A percentile compares a stretch with the other conserved stretches of the same genome.
phyloP scores from a whole-genome alignment of 75 land plant genomes.

The Azolla pinnata region DNA sequence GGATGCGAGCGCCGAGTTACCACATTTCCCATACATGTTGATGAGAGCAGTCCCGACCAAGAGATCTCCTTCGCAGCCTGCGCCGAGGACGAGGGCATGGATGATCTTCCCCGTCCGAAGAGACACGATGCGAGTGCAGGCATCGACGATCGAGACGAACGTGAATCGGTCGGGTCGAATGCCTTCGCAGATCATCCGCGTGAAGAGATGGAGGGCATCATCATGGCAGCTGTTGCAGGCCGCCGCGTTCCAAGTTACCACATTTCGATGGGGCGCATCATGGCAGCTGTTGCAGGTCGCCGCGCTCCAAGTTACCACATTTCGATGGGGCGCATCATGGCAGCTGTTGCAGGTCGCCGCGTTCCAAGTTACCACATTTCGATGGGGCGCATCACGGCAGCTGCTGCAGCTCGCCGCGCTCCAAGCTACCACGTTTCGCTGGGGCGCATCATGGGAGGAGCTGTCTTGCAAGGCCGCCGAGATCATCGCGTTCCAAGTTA shows the following conservation, averaged over 20 bases:
- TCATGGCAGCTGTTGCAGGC: too few relatives aligned
- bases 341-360: too few relatives aligned
- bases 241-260: too few relatives aligned
- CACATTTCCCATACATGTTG: conserved; percentile 5
- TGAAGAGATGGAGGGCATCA: conserved; percentile 10
- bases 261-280: too few relatives aligned
- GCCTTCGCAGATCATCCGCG: conserved; percentile 7
- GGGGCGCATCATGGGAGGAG: too few relatives aligned
- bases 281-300: too few relatives aligned
- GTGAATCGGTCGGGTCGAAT: not conserved
- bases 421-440: conserved; percentile 1
- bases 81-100: conserved; percentile 16
- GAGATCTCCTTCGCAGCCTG: conserved; percentile 10
- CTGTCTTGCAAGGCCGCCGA: conserved; percentile 19
- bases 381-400: too few relatives aligned
- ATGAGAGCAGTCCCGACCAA: not conserved
- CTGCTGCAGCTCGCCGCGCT: too few relatives aligned
- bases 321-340: conserved; percentile 19
- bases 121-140: conserved; percentile 3
- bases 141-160: conserved; percentile 3
- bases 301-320: conserved; percentile 49
- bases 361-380: too few relatives aligned
- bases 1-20: not conserved
- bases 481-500: conserved; percentile 50
- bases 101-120: conserved; percentile 5